Percentiles rank a stretch among this genome's conserved stretches.
phyloP scores from a whole-genome alignment of 495 filamentous ascomycete genomes.

The Trypethelium eluteriae region DNA sequence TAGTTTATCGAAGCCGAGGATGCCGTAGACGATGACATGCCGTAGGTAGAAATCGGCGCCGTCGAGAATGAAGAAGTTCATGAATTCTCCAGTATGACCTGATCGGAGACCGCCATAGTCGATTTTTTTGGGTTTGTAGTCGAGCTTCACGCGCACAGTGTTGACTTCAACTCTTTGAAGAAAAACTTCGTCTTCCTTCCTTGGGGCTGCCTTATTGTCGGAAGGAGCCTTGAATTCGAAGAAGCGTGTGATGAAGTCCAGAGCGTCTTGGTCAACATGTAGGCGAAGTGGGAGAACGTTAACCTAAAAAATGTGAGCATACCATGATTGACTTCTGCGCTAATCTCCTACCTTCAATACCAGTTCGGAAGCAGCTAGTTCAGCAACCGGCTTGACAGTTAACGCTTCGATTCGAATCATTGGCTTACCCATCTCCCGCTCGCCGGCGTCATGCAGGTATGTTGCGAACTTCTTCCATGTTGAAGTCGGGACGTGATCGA shows the following conservation, averaged over 20 bases:
- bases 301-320: constrained; percentile 40
- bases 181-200: constrained; percentile 65
- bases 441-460: constrained; percentile 78
- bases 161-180: constrained; percentile 84
- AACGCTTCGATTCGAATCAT: constrained; percentile 87
- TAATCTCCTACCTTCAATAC: constrained; percentile 59
- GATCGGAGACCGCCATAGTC: constrained; percentile 93
- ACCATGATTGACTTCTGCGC: background rate
- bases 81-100: constrained; percentile 96
- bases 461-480: constrained; percentile 98
- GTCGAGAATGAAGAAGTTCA: constrained; percentile 96
- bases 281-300: constrained; percentile 80
- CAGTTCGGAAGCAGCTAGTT: constrained; percentile 81
- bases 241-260: constrained; percentile 95
- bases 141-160: constrained; percentile 70
- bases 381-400: constrained; percentile 75
- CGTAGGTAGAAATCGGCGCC: constrained; percentile 76
- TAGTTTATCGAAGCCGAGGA: constrained; percentile 80
- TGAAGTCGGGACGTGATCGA: constrained; percentile 88
- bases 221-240: constrained; percentile 84
- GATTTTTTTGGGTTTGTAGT: constrained; percentile 96
- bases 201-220: constrained; percentile 30
- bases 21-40: constrained; percentile 85
- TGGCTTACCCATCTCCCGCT: constrained; percentile 71
- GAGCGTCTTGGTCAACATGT: constrained; percentile 94